Evolutionary conservation across 2,329 filamentous ascomycete species (phyloP), one percentile per base, ranked within the genome.

Genomic region (Geosmithia flava): DNA sequence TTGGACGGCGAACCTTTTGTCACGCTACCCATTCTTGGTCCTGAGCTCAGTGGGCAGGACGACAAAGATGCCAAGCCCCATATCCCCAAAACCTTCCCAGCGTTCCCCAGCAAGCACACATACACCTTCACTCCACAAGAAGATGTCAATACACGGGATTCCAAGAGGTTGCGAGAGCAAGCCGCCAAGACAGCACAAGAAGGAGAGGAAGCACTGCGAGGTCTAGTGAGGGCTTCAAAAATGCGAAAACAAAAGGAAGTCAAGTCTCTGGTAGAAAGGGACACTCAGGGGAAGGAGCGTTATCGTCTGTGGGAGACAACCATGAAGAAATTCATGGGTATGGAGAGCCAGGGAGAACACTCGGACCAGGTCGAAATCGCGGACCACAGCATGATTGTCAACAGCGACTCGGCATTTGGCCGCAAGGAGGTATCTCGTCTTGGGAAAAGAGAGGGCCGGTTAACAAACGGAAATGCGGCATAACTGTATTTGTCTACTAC

Each of bases 341-440:
- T 52, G 50, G 56, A 63, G 48, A 50, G 55, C 40, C 55, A 55
- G 39, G 56, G 60, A 47, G 55, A 64, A 48, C 51, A 62, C 30
- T 61, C 61, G 15, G 66, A 65, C 27, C 59, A 68, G 42, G 60
- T 67, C 17, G 76, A 81, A 53, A 76, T 75, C 55, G 75, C 77
- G 2, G 78, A 83, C 50, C 72, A 79, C 54, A 81, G 77, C 57
- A 80, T 81, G 68, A 78, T 83, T 59, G 78, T 83, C 33, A 80
- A 83, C 52, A 70, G 75, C 2, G 74, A 78, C 23, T 67, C 49
- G 15, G 45, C 66, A 47, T 77, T 74, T 51, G 65, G 71, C 42
- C 72, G 79, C 41, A 75, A 75, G 52, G 75, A 78, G 51, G 59
- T 76, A 10, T 69, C 72, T 3, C 68, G 73, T 29, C 56, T 65